Base-by-base conservation (phyloP, 257 asterid genomes). In the Cynanchum wilfordii region DNA sequence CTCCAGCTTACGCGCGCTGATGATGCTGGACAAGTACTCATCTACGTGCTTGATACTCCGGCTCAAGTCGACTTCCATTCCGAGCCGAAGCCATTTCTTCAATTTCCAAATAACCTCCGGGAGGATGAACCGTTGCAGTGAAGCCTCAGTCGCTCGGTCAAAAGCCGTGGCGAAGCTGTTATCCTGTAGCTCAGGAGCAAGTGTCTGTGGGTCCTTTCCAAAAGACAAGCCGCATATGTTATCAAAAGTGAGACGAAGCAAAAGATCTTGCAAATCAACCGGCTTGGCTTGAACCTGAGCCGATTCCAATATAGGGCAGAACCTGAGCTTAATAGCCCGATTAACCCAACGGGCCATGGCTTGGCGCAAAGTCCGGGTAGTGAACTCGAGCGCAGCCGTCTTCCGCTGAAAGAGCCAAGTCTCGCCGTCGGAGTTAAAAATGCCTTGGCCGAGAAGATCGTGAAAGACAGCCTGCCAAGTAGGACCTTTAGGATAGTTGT, bases 301-400 rank as follows among this genome's bases (percentile, higher is more conserved):
- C 50, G 84, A 62, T 56, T 82, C 65, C 65, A 93, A 68, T 55
- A 90, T 83, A 3, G 95, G 97, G 75, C 96, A 89, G 49, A 93
- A 86, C 81, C 98, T 78, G n/a, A 81, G 68, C 71, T 81, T 74
- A 64, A 93, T 90, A 71, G 98, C 93, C 24, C 91, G 84, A 62
- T 88, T 93, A 30, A 93, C 97, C 98, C 98, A 93, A 49, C 96
- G 73, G 30, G 90, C 97, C 98, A 93, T 93, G 49, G 96, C 98
- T 42, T 89, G 98, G 27, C 98, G 86, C 5, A 92, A 82, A 10
- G 98, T 92, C 36, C 98, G 75, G 0, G 97, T 90, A 0, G 98
- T 92, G 79, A 92, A 92, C 83, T 92, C 98, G 2, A 92, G 91
- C 0, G 98, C 98, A 0, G 98, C 97, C 0, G 98, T 92, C 66